A percentile compares a stretch with the other conserved stretches of the same genome.
phyloP scores from a whole-genome alignment of 176 grass and related monocot genomes.

The Bothriochloa decipiens region DNA sequence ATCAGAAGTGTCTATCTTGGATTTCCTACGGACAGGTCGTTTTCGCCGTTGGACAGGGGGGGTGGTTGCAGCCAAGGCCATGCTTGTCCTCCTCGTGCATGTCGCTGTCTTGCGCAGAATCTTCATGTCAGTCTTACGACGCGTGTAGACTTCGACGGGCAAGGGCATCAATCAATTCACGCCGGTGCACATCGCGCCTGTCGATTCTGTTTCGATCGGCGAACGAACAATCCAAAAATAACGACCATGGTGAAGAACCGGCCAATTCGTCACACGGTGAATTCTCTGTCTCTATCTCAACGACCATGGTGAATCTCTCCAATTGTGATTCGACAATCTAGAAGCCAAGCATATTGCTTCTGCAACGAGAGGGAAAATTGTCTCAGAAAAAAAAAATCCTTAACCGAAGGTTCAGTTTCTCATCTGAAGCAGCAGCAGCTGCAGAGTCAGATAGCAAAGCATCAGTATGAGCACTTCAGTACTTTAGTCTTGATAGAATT shows the following conservation, averaged over 20 bases:
- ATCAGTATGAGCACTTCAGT: not conserved
- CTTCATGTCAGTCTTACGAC: slow-evolving; percentile 47
- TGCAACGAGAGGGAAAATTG: not conserved
- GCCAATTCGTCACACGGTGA: not conserved
- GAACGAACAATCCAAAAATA: not conserved
- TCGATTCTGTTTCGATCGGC: not conserved
- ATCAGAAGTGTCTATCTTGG: slow-evolving; percentile 18
- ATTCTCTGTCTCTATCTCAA: not conserved
- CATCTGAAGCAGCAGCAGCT: not conserved
- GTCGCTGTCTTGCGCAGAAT: slow-evolving; percentile 26
- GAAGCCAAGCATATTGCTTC: not conserved
- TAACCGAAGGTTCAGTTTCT: not conserved
- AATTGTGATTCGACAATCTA: not conserved
- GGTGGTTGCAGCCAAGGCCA: not conserved
- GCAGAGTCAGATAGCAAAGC: not conserved
- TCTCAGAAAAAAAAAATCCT: not conserved
- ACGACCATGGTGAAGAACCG: not conserved
- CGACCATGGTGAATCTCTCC: not conserved
- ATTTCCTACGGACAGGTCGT: slow-evolving; percentile 22
- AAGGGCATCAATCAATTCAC: not conserved
- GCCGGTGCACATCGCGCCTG: not conserved
- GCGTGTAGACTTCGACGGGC: slow-evolving; percentile 41
- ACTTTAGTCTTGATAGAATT: not conserved
- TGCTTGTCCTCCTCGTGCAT: not conserved
- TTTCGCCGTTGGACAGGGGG: slow-evolving; percentile 22